Percentiles rank a stretch among this genome's conserved stretches.
phyloP scores from a whole-genome alignment of 1,284 basidiomycete species.

The Sporisorium graminicola region DNA sequence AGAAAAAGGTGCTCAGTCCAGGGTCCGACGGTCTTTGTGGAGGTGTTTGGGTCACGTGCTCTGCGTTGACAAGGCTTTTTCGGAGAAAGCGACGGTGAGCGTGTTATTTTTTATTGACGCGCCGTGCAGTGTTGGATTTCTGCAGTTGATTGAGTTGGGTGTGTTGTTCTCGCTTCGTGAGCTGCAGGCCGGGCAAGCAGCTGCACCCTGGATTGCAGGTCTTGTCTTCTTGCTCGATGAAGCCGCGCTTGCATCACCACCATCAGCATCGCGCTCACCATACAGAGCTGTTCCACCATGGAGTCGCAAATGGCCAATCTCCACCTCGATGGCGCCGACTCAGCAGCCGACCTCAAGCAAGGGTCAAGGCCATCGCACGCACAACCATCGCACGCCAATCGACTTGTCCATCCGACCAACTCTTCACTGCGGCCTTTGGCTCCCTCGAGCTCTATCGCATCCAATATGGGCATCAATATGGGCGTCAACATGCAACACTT shows the following conservation, averaged over 20 bases:
- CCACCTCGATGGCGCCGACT: conserved; percentile 37
- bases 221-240: too few species aligned
- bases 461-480: conserved; percentile 49
- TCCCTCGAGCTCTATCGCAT: conserved; percentile 40
- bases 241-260: neutral
- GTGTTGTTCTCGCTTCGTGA: conserved; percentile 29
- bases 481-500: conserved; percentile 54
- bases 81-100: conserved; percentile 4
- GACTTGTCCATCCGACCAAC: conserved; percentile 19
- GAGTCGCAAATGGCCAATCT: conserved; percentile 43
- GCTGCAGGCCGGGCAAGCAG: conserved; percentile 2
- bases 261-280: neutral
- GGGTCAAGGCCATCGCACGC: conserved; percentile 21
- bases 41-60: conserved; percentile 38
- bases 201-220: conserved; percentile 1
- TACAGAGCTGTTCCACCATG: conserved; percentile 7
- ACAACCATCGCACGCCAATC: conserved; percentile 5
- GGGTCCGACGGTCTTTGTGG: conserved; percentile 23
- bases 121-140: conserved; percentile 24
- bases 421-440: conserved; percentile 29
- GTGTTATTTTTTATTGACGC: conserved; percentile 20
- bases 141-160: too few species aligned
- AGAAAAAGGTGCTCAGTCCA: neutral
- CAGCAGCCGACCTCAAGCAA: conserved; percentile 32
- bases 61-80: neutral